Evolutionary conservation across 176 grass and related monocot species (phyloP), one percentile per base, ranked within the genome.

Genomic region (Carex scoparia): DNA sequence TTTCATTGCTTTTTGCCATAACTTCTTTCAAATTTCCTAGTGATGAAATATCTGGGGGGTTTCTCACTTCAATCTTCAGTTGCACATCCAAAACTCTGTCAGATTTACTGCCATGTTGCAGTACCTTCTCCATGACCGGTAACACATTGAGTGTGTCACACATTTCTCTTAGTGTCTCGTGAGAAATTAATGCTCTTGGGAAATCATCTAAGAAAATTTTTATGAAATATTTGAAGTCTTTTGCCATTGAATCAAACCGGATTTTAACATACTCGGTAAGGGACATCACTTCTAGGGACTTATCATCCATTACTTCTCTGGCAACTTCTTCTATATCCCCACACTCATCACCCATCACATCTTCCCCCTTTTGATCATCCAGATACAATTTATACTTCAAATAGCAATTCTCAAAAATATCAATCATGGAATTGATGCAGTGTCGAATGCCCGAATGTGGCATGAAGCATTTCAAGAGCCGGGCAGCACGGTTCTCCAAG

Each of bases 381-480:
- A 53, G 42, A 18, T 88, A 94, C 0, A 32, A 42, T 10, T 7
- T 44, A 67, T 93, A 93, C n/a, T 85, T 62, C 77, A 48, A 46
- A 53, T 70, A 18, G 5, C 90, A 87, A 19, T 93, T 51, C 73
- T 93, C 66, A 0, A 94, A 84, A 90, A 93, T 58, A 2, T 4
- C 46, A 1, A 84, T 23, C 89, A 91, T 87, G 4, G 91, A 93
- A 81, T 27, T 84, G 61, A 97, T 10, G 2, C 38, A 80, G 4
- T 44, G 6, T 2, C 15, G 60, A 91, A 92, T 94, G 8, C 92
- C 92, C 0, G 85, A 61, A 18, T n/a, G 1, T 10, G 84, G 88
- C 64, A 69, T 23, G 71, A 94, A 61, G 69, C 89, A 97, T 2
- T 51, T 10, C 1, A 18, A 68, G 16, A 97, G 88, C 8, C 87